These are phyloP conservation scores for Verticillium longisporum DNA, from an alignment of 2,329 filamentous ascomycete genomes.

Conservation along the genomic window DNA sequence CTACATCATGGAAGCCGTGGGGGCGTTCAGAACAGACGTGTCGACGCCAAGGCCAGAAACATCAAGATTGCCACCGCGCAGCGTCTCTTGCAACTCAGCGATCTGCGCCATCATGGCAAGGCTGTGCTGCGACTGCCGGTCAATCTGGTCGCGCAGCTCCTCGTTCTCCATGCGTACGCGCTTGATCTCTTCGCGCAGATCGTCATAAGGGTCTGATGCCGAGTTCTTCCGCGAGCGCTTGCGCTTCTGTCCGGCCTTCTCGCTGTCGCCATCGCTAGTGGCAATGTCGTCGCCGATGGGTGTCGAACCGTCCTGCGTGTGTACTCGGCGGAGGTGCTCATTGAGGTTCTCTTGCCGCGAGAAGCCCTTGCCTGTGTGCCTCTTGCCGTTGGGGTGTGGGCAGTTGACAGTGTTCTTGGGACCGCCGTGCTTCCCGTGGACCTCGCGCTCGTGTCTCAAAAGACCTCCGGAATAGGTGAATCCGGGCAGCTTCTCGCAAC, in stretches of 20 bases:
- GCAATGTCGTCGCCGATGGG: slow-evolving; percentile 26
- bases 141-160: slow-evolving; percentile 44
- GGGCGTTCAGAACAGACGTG: slow-evolving; percentile 20
- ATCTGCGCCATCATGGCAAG: slow-evolving; percentile 43
- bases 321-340: slow-evolving; percentile 87
- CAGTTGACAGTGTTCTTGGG: slow-evolving; percentile 85
- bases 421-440: slow-evolving; percentile 84
- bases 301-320: slow-evolving; percentile 47
- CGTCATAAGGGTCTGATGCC: slow-evolving; percentile 32
- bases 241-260: slow-evolving; percentile 17
- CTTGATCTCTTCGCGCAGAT: slow-evolving; percentile 60
- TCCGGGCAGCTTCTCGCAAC: slow-evolving; percentile 84
- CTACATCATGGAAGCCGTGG: slow-evolving; percentile 35
- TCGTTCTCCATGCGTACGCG: slow-evolving; percentile 59
- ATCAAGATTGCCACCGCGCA: slow-evolving; percentile 20
- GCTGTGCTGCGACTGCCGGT: slow-evolving; percentile 39
- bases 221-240: slow-evolving; percentile 41
- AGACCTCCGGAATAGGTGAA: slow-evolving; percentile 95
- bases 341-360: slow-evolving; percentile 90
- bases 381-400: slow-evolving; percentile 80
- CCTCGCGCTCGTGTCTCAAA: slow-evolving; percentile 83
- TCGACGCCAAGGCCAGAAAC: slow-evolving; percentile 21
- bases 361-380: slow-evolving; percentile 81
- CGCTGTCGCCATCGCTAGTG: slow-evolving; percentile 37
- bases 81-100: slow-evolving; percentile 34